phyloP scores from a whole-genome alignment of 2,329 filamentous ascomycete genomes.

The Exophiala xenobiotica region DNA sequence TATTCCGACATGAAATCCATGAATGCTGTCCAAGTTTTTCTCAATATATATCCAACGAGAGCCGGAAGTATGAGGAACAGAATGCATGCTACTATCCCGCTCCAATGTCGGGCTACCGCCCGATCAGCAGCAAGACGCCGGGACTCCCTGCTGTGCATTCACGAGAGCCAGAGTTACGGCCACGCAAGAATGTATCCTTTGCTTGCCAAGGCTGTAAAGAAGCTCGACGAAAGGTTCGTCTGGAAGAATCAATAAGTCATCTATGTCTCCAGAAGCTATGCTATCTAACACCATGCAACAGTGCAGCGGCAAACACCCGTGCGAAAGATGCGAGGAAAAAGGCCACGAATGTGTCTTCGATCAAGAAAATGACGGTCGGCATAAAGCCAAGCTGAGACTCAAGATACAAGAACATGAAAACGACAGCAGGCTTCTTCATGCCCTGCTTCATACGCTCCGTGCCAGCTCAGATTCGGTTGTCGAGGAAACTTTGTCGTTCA shows the following conservation, averaged over 20 bases:
- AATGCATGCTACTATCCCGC: too few species aligned
- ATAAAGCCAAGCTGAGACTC: background rate
- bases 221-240: slow-evolving; percentile 1
- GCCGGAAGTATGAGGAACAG: background rate
- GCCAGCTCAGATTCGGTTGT: background rate
- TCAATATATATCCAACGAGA: too few species aligned
- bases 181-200: background rate
- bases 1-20: too few species aligned
- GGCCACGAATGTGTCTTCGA: background rate
- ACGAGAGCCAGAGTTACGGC: background rate
- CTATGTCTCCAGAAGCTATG: too few species aligned
- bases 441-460: background rate
- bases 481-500: background rate
- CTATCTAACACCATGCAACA: too few species aligned
- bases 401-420: background rate
- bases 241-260: too few species aligned
- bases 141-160: background rate
- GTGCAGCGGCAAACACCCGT: background rate
- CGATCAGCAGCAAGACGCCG: background rate
- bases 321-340: background rate
- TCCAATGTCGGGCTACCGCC: background rate
- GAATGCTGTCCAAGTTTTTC: too few species aligned
- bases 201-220: background rate
- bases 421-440: background rate
- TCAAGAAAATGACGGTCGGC: background rate